phyloP scores from a whole-genome alignment of 176 grass and related monocot genomes.

The Ensete glaucum region DNA sequence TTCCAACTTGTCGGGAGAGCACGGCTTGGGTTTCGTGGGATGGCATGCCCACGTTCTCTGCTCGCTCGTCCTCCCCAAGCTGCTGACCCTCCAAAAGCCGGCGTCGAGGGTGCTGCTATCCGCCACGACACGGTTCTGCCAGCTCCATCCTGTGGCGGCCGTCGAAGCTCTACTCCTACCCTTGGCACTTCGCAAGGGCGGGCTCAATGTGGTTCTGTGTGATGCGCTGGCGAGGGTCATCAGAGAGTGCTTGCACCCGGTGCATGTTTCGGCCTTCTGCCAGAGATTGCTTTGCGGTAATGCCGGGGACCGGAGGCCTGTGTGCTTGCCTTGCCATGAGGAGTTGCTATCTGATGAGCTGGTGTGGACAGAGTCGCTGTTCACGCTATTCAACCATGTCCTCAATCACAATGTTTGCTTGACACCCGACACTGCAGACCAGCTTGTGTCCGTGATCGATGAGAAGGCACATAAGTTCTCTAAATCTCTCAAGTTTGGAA shows the following conservation, averaged over 20 bases:
- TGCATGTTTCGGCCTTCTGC: slow-evolving; percentile 64
- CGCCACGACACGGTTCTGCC: slow-evolving; percentile 43
- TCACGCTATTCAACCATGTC: slow-evolving; percentile 58
- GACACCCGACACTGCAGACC: slow-evolving; percentile 35
- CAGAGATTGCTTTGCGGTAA: slow-evolving; percentile 54
- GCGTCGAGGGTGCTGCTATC: slow-evolving; percentile 56
- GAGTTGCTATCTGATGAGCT: slow-evolving; percentile 28
- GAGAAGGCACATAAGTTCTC: slow-evolving; percentile 39
- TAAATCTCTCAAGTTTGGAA: slow-evolving; percentile 66
- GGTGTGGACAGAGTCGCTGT: slow-evolving; percentile 67
- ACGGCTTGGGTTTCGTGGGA: slow-evolving; percentile 13
- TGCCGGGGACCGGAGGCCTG: slow-evolving; percentile 19
- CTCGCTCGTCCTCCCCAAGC: slow-evolving; percentile 56
- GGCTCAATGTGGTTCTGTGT: slow-evolving; percentile 44
- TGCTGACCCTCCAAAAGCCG: slow-evolving; percentile 45
- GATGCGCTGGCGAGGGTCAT: slow-evolving; percentile 49
- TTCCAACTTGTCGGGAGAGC: slow-evolving; percentile 34
- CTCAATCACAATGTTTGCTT: slow-evolving; percentile 58
- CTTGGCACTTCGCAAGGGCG: slow-evolving; percentile 46
- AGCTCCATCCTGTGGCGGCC: slow-evolving; percentile 49
- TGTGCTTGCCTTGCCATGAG: slow-evolving; percentile 52
- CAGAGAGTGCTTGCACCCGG: slow-evolving; percentile 68
- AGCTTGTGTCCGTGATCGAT: slow-evolving; percentile 48
- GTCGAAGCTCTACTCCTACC: slow-evolving; percentile 61
- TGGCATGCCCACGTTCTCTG: slow-evolving; percentile 45